Evolutionary conservation across 345 rosid species (phyloP), one percentile per base, ranked within the genome.

Genomic region (Turnera subulata): DNA sequence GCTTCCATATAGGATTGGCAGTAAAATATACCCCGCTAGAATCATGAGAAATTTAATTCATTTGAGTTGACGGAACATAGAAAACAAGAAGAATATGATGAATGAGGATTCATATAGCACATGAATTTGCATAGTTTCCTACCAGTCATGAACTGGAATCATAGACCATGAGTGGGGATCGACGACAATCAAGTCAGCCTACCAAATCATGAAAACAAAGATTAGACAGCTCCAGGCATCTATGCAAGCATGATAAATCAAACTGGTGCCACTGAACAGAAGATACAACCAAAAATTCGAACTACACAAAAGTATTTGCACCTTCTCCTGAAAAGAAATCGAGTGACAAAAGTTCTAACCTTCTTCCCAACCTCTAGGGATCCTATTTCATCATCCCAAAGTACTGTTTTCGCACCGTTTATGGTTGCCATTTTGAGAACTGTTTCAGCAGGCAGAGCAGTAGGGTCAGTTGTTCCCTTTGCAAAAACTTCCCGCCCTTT

Each of bases 311-410:
- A 29, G 46, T 25, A 33, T 15, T 24, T 20, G 11, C 40, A 37
- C 6, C 39, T 7, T 37, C 11, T 7, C 1, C 1, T 0, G 40
- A 37, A 13, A 7, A 37, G 39, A 45, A 18, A 35, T 38, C 15
- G 11, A 23, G 29, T 12, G 38, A 29, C 4, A 37, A 46, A 48
- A 17, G 23, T 35, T 55, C 81, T 6, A 24, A 82, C 92, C 89
- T 80, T 85, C 68, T 80, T 80, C 51, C 80, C 84, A 56, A 65
- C 70, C 72, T 80, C 92, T 67, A 85, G 81, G 2, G 86, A 82
- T 52, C 92, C 89, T 40, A 85, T 80, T 68, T 85, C 92, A 57
- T 77, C 52, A 61, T 85, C 86, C 89, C 88, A 82, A 9, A 82
- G 83, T 23, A 85, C 78, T 42, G 92, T 65, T 68, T 75, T 85